These are phyloP conservation scores for Exophiala dermatitidis DNA, from an alignment of 2,329 filamentous ascomycete species.

Conservation along the genomic window DNA sequence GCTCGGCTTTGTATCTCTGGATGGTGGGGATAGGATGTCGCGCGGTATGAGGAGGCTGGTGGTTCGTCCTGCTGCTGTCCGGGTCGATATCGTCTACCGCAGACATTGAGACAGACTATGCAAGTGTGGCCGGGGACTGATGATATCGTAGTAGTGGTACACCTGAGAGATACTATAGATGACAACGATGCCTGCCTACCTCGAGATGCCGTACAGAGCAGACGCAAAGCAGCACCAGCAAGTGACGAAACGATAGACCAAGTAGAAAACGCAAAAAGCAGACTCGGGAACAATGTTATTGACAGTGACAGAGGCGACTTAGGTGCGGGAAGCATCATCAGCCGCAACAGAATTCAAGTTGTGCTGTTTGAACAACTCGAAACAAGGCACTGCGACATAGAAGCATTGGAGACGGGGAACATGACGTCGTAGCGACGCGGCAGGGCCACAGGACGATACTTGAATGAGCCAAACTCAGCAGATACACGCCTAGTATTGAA, in stretches of 20 bases:
- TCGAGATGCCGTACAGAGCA: not conserved
- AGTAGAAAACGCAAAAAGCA: too few relatives aligned
- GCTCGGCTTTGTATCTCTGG: slow-evolving; percentile 24
- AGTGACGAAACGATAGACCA: not conserved
- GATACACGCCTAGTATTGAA: not conserved
- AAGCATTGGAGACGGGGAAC: not conserved
- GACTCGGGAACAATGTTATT: too few relatives aligned
- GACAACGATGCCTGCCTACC: slow-evolving; percentile 2
- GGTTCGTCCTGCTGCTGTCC: slow-evolving; percentile 8
- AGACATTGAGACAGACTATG: slow-evolving; percentile 4
- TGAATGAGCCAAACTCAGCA: slow-evolving; percentile 4
- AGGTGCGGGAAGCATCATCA: not conserved
- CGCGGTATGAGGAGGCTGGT: slow-evolving; percentile 19
- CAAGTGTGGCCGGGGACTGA: too few relatives aligned
- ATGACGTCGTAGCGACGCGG: slow-evolving; percentile 14
- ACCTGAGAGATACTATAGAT: not conserved
- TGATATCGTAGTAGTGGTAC: not conserved
- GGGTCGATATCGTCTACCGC: slow-evolving; percentile 19
- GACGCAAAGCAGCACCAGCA: slow-evolving; percentile 6
- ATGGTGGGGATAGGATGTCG: slow-evolving; percentile 26
- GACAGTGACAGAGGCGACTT: too few relatives aligned
- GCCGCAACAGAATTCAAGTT: not conserved
- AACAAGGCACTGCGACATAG: slow-evolving; percentile 4
- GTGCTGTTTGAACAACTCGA: not conserved
- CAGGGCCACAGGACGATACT: slow-evolving; percentile 2